Evolutionary conservation across 495 filamentous ascomycete genomes (phyloP), one percentile per base, ranked within the genome.

Genomic region (Trichoderma asperelloides): DNA sequence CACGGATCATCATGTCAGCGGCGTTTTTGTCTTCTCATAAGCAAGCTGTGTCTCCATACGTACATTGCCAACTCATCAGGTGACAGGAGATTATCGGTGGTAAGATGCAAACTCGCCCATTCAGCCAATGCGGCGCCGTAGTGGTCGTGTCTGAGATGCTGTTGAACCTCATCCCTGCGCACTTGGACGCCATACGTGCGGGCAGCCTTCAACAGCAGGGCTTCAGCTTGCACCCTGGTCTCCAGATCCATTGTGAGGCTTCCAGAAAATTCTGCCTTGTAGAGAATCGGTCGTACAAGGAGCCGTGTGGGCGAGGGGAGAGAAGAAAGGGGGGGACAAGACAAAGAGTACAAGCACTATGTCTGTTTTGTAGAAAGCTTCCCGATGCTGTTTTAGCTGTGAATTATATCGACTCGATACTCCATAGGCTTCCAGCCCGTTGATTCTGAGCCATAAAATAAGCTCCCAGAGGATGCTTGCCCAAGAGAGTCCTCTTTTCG

Each of bases 31-130:
- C 13, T 18, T 27, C 1, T 63, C 23, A 18, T 37, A 15, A 5
- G 62, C 28, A 64, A n/a, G 25, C 40, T 16, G 27, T 27, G 21
- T 25, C 55, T 60, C 23, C n/a, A 18, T 8, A 62, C 75, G 65
- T 71, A 83, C 80, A 77, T 68, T 65, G 69, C 72, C 43, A 78
- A 70, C 68, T 83, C 80, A 43, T 81, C 77, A 39, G 69, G 71
- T 15, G 77, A 76, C 28, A 83, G 75, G 11, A 83, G 70, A 0
- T 78, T 83, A 63, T 80, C 79, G 4, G 78, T 73, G 27, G 69
- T 69, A 47, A 83, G 68, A 69, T 81, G 79, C 67, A 72, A 68
- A 12, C 68, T 37, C 9, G 76, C 75, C 80, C 80, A 83, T 21
- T 72, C 75, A 33, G 71, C 70, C 55, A 81, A 73, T 49, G 70